Evolutionary conservation across 805 yeast genomes (phyloP), one percentile per base, ranked within the genome.

Genomic region (Candida maris): DNA sequence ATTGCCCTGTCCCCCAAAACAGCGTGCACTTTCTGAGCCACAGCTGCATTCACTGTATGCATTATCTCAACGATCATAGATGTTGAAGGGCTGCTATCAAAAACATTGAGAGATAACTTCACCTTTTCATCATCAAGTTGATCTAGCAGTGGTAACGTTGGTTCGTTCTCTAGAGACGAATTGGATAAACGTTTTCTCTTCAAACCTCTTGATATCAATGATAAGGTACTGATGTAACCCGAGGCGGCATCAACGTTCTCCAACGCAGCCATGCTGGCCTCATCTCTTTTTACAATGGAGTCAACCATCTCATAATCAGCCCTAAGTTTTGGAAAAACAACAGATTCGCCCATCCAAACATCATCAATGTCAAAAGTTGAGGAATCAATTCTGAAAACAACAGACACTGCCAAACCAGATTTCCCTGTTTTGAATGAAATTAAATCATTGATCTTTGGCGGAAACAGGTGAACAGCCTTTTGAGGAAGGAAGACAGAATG

Each of bases 401-500:
- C 85, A 15, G 94, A 81, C 7, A 93, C 44, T 0, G 95, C 78
- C 29, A 88, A 76, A 21, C 78, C 71, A 39, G 69, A 66, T 39
- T 73, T 75, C 39, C 73, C 77, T 33, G 73, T 80, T 22, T 70
- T 70, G 54, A 89, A 79, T 2, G 87, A 79, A 25, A 77, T 62
- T 17, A 72, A 50, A 5, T 77, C 73, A 49, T 76, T 77, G 17
- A 91, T 68, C 30, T 73, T 71, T 29, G 66, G 65, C 6, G 96
- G 96, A 47, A 81, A 73, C 48, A 88, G 68, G 41, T 81, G 75
- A 29, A 79, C 74, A 19, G 73, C 68, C 42, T 73, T 75, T 56
- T 89, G 96, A 10, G 94, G 93, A 59, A 89, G 71, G 53, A 81
- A 84, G 3, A 91, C 97, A 6, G 96, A 79, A 4, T 91, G 77